Conservation (phyloP, 2,329 filamentous ascomycete species). For the Pseudocercospora eumusae region DNA sequence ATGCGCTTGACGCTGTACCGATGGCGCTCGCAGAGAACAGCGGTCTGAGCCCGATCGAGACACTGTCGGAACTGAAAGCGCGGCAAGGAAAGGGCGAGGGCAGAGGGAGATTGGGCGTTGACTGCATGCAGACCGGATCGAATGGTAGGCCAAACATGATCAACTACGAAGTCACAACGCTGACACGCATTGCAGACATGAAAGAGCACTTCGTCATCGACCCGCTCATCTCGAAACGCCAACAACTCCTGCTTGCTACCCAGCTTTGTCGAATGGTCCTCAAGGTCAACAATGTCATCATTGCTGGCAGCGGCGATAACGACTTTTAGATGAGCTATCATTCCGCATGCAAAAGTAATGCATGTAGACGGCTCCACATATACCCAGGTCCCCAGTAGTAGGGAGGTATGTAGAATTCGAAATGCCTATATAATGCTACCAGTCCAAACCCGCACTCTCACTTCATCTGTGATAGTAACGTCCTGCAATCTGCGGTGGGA, state of each 20-base stretch:
- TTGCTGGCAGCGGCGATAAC: constrained; percentile 81
- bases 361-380: constrained; percentile 18
- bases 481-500: background rate
- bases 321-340: constrained; percentile 62
- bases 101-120: constrained; percentile 79
- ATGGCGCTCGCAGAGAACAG: constrained; percentile 98
- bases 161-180: background rate
- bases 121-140: constrained; percentile 94
- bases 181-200: constrained; percentile 67
- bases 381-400: constrained; percentile 1
- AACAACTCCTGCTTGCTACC: constrained; percentile 93
- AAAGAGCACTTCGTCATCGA: constrained; percentile 97
- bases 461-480: background rate
- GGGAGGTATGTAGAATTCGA: constrained; percentile 28
- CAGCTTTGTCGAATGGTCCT: constrained; percentile 98
- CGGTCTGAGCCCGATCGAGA: constrained; percentile 92
- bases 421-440: constrained; percentile 16
- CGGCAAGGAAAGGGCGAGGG: constrained; percentile 83
- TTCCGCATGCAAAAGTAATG: background rate
- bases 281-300: constrained; percentile 94
- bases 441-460: background rate
- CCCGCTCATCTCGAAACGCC: constrained; percentile 95
- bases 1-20: constrained; percentile 88
- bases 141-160: constrained; percentile 61
- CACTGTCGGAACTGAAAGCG: constrained; percentile 90